phyloP scores from a whole-genome alignment of 805 yeast genomes.

The Tetrapisispora taiwanensis region DNA sequence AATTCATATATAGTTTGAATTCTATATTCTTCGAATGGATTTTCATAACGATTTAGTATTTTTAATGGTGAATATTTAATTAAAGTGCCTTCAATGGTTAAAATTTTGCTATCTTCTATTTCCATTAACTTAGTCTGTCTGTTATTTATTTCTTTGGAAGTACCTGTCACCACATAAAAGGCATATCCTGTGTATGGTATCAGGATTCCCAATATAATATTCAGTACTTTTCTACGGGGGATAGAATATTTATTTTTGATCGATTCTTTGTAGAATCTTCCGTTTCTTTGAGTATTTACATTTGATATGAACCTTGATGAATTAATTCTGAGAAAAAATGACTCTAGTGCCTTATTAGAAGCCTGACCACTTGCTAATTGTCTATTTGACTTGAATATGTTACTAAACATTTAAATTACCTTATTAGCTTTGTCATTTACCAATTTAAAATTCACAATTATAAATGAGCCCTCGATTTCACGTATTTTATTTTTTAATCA shows the following conservation, averaged over 20 bases:
- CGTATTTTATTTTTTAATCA: no score
- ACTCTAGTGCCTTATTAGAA: no score
- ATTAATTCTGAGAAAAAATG: background rate
- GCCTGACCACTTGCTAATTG: no score
- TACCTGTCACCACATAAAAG: constrained; percentile 44
- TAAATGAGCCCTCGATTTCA: no score
- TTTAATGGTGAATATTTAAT: constrained; percentile 37
- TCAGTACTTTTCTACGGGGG: background rate
- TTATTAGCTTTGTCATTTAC: no score
- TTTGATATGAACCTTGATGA: background rate
- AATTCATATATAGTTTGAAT: constrained; percentile 87
- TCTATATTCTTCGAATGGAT: constrained; percentile 84
- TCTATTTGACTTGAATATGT: no score
- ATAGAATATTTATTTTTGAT: background rate
- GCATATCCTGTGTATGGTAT: constrained; percentile 56
- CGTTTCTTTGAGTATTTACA: background rate
- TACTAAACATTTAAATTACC: no score
- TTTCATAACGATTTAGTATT: constrained; percentile 74
- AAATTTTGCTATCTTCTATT: constrained; percentile 11
- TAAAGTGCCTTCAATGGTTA: constrained; percentile 17
- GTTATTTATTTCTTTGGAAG: constrained; percentile 43
- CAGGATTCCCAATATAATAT: constrained; percentile 7
- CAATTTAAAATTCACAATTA: no score
- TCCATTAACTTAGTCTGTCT: constrained; percentile 26
- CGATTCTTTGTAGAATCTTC: background rate